These are phyloP conservation scores for Umbelopsis sp. DNA, from an alignment of 371 early-diverging fungal genomes.

Conservation along the genomic window DNA sequence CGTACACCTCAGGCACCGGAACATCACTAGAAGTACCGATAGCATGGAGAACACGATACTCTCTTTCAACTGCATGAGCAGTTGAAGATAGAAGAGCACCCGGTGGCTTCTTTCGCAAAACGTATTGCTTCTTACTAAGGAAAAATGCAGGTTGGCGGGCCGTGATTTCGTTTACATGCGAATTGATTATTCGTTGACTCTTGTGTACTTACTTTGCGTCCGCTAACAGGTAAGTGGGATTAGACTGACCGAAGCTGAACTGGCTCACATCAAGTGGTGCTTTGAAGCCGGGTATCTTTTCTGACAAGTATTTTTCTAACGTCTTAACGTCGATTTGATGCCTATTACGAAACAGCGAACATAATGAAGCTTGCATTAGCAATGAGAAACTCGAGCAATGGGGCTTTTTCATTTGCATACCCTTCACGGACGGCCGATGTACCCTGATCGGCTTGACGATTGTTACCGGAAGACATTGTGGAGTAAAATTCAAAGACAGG, in stretches of 20 bases:
- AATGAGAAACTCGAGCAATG: neutral
- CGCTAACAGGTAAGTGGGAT: constrained; percentile 85
- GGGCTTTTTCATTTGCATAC: neutral
- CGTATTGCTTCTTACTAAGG: constrained; percentile 62
- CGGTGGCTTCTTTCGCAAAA: constrained; percentile 92
- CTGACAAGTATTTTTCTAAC: constrained; percentile 61
- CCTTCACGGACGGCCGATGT: constrained; percentile 1
- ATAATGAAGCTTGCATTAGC: neutral
- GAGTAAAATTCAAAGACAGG: neutral
- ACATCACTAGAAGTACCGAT: constrained; percentile 73
- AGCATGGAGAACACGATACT: constrained; percentile 80
- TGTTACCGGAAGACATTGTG: neutral
- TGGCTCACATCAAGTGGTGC: constrained; percentile 75
- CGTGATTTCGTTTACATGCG: no score
- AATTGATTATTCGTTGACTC: no score
- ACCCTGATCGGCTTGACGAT: constrained; percentile 1
- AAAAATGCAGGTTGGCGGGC: neutral
- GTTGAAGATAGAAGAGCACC: constrained; percentile 83
- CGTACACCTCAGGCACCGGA: constrained; percentile 88
- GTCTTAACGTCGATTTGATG: constrained; percentile 6
- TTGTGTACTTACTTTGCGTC: constrained; percentile 62
- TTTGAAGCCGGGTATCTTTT: constrained; percentile 55
- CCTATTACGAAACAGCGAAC: neutral
- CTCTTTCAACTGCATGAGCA: constrained; percentile 93
- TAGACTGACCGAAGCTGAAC: constrained; percentile 90